Base-by-base conservation (phyloP, 306 rosid species). In the Inga leiocalycina region DNA sequence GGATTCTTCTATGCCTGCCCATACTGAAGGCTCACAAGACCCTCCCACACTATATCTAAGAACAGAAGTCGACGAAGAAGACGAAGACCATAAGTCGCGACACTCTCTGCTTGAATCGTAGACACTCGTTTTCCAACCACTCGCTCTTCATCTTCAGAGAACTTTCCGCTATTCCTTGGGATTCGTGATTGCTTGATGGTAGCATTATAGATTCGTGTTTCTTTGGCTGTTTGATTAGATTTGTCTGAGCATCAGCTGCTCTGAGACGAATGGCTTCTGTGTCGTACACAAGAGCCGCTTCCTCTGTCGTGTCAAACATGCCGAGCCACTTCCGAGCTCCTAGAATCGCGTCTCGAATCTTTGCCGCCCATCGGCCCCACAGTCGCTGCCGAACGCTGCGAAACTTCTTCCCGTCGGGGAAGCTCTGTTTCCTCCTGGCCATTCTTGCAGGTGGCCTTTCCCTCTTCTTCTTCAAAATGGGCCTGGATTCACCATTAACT, bases 341-440 rank as follows among this genome's bases (percentile, higher is more conserved):
- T 16, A 59, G 80, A 3, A 56, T 10, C 4, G 93, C 90, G 83
- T 90, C 89, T 39, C 96, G 81, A 52, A 92, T 92, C 85, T 92
- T 93, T 6, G 96, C 93, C 5, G 91, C 96, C 91, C 91, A 92
- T 68, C 83, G 75, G 1, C 93, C 93, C 96, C 93, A 90, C 6
- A 79, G 87, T 57, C 96, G 75, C 57, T 49, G 87, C 6, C 93
- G 75, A 20, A 90, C 93, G 4, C 96, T 93, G 3, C 92, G 77
- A 46, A 41, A 90, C 41, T 73, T 88, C 84, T 24, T 86, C 2
- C n/a, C 82, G 2, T 46, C 13, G 34, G 35, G n/a, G 12, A 54
- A 68, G 20, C 14, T 79, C 16, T 75, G 75, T 30, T 78, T 68
- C 6, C 39, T 56, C 39, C 39, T 65, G 12, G 12, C 8, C 10